Evolutionary conservation across 257 asterid species (phyloP).

Genomic region (Solanum tacnaense): DNA sequence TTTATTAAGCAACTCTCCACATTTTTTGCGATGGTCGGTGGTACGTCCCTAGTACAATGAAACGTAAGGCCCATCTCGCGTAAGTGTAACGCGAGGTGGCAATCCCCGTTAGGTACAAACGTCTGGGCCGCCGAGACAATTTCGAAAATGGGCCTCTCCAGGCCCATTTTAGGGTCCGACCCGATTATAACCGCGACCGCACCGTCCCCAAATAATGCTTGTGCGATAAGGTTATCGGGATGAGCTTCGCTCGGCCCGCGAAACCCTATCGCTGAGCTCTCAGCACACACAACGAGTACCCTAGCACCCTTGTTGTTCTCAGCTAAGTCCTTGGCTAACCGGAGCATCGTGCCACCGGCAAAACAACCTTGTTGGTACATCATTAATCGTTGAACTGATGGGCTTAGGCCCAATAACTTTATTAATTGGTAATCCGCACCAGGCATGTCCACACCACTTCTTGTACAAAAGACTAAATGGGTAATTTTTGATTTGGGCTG

Average conservation of each 20-base stretch:
- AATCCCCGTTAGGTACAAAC: background rate
- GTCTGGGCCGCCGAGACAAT: background rate
- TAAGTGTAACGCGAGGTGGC: background rate
- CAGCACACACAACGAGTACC: background rate
- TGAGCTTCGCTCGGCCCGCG: background rate
- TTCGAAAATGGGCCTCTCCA: background rate
- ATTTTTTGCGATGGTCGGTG: background rate
- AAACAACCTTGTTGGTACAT: conserved; percentile 4
- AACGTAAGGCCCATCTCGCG: background rate
- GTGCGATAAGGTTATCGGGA: background rate
- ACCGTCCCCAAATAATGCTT: background rate
- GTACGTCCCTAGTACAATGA: background rate
- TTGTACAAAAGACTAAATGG: conserved; percentile 4
- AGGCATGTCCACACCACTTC: conserved; percentile 4
- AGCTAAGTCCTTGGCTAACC: conserved; percentile 1
- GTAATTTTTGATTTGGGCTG: background rate
- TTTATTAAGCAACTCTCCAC: background rate
- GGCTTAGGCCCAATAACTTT: background rate
- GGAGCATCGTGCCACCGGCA: background rate
- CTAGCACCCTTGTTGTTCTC: background rate
- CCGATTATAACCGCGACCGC: background rate
- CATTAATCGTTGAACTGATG: background rate
- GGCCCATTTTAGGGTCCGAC: background rate
- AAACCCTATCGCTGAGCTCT: background rate
- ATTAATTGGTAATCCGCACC: conserved; percentile 1